phyloP scores from a whole-genome alignment of 108 stramenopile species.

The Skeletonema marinoi region DNA sequence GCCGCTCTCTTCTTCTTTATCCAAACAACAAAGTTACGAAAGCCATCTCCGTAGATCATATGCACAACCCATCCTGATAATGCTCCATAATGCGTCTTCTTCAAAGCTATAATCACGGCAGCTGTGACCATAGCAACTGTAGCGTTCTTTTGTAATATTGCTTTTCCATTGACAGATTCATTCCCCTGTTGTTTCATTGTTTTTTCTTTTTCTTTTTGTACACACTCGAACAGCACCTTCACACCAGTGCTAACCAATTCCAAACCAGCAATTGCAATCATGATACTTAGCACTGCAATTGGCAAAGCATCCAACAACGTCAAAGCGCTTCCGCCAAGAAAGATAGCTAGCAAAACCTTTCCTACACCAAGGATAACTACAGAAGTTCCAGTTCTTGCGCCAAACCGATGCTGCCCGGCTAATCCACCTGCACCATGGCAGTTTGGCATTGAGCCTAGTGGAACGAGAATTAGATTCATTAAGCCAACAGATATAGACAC shows the following conservation, averaged over 20 bases:
- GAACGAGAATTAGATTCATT: slow-evolving; percentile 74
- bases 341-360: slow-evolving; percentile 67
- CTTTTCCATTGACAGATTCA: not conserved
- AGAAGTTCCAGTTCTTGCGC: slow-evolving; percentile 81
- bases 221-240: slow-evolving; percentile 32
- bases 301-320: slow-evolving; percentile 76
- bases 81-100: slow-evolving; percentile 73
- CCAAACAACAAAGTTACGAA: slow-evolving; percentile 36
- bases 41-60: slow-evolving; percentile 61
- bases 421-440: slow-evolving; percentile 91
- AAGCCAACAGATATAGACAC: slow-evolving; percentile 75
- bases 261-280: slow-evolving; percentile 76
- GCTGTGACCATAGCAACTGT: slow-evolving; percentile 65
- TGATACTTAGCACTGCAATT: slow-evolving; percentile 66
- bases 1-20: slow-evolving; percentile 9
- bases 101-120: slow-evolving; percentile 64
- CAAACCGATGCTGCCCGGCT: slow-evolving; percentile 84
- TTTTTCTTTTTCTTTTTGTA: slow-evolving; percentile 31
- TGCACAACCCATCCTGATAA: slow-evolving; percentile 69
- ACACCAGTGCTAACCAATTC: slow-evolving; percentile 75
- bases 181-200: slow-evolving; percentile 1
- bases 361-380: slow-evolving; percentile 68
- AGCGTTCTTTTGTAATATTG: slow-evolving; percentile 41
- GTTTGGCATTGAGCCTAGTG: slow-evolving; percentile 81
- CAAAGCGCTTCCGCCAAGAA: slow-evolving; percentile 63